Conservation (phyloP, 352 stramenopile genomes). For the Phytophthora niederhauseri region DNA sequence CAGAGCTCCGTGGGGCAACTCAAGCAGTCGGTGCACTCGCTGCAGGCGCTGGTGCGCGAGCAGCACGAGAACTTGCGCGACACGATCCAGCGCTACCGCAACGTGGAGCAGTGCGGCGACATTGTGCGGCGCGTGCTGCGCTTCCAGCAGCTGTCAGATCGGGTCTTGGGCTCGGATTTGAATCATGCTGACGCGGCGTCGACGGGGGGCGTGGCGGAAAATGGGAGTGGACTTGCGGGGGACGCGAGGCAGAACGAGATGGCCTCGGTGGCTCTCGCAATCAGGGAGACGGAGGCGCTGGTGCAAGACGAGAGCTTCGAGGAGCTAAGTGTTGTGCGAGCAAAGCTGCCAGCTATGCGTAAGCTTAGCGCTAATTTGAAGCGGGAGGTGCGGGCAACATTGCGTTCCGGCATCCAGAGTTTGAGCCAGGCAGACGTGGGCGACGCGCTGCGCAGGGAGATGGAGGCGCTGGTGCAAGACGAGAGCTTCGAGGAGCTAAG, state of each 20-base stretch:
- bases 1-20: constrained; percentile 69
- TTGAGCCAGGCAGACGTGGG: constrained; percentile 75
- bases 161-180: constrained; percentile 47
- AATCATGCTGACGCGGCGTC: constrained; percentile 32
- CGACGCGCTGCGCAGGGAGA: too few species aligned
- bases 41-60: constrained; percentile 59
- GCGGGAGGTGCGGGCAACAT: constrained; percentile 53
- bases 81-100: constrained; percentile 77
- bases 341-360: constrained; percentile 54
- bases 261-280: constrained; percentile 65
- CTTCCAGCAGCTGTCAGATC: constrained; percentile 78
- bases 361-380: constrained; percentile 57
- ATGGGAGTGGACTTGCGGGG: constrained; percentile 12
- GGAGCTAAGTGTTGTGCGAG: constrained; percentile 66
- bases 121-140: constrained; percentile 75
- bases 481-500: constrained; percentile 69
- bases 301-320: constrained; percentile 62
- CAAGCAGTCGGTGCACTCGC: constrained; percentile 62
- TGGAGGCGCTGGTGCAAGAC: constrained; percentile 62
- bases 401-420: constrained; percentile 56
- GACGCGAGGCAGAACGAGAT: constrained; percentile 51
- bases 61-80: constrained; percentile 64
- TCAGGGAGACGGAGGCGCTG: constrained; percentile 73
- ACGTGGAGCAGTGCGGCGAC: constrained; percentile 77
- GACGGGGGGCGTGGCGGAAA: constrained; percentile 9